Evolutionary conservation across 495 filamentous ascomycete species (phyloP).

Genomic region (Penicillium cataractarum): DNA sequence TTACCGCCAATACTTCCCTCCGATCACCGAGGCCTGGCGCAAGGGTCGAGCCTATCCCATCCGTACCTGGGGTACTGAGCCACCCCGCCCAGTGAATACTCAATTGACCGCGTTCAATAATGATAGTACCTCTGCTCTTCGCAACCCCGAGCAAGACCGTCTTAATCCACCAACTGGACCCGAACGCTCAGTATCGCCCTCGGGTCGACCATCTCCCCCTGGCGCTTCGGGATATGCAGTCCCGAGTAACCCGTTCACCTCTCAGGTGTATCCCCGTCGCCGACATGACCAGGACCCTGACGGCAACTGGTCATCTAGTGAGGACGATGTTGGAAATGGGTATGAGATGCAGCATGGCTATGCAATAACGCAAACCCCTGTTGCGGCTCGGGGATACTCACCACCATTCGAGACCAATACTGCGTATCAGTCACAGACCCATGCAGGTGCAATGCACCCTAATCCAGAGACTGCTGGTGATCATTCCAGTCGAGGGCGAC

Average conservation of each 20-base stretch:
- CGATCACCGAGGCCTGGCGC: constrained; percentile 56
- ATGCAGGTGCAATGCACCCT: constrained; percentile 16
- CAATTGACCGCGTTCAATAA: constrained; percentile 10
- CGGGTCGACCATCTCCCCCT: constrained; percentile 7
- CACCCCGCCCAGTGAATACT: constrained; percentile 27
- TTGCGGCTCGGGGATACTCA: constrained; percentile 15
- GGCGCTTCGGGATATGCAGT: constrained; percentile 13
- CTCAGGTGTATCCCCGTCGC: constrained; percentile 34
- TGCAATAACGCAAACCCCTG: constrained; percentile 31
- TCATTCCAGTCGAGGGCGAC: constrained; percentile 23
- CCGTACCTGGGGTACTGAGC: constrained; percentile 58
- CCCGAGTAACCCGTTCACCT: constrained; percentile 27
- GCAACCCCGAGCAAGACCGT: constrained; percentile 39
- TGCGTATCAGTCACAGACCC: constrained; percentile 39
- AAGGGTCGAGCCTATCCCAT: constrained; percentile 68
- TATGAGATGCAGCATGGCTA: constrained; percentile 51
- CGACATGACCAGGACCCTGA: constrained; percentile 38
- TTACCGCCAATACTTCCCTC: constrained; percentile 61
- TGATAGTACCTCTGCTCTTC: constrained; percentile 38
- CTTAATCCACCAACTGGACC: constrained; percentile 17
- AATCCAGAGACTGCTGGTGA: constrained; percentile 14
- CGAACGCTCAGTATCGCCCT: constrained; percentile 15
- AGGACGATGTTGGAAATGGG: constrained; percentile 42
- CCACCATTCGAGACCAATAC: constrained; percentile 37
- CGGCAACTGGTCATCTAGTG: constrained; percentile 48